Evolutionary conservation across 176 grass and related monocot species (phyloP).

Genomic region (Rhynchospora breviuscula): DNA sequence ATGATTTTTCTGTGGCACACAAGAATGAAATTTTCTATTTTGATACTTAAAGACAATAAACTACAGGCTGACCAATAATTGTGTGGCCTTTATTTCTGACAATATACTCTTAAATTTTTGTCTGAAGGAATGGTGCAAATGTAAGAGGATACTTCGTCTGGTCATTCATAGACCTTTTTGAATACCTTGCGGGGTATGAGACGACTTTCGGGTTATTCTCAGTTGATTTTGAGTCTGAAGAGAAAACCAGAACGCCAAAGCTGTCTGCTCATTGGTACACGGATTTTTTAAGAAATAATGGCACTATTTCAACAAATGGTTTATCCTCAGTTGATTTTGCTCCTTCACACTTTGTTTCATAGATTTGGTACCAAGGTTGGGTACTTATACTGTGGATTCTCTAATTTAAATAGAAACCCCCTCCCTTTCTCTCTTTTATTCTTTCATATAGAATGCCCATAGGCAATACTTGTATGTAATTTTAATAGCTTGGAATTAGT

Average conservation of each 20-base stretch:
- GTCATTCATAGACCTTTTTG: constrained; percentile 53
- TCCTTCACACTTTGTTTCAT: neutral
- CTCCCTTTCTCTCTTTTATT: too few relatives aligned
- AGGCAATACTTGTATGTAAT: too few relatives aligned
- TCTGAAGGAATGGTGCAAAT: constrained; percentile 41
- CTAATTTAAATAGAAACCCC: neutral
- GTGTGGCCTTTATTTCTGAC: neutral
- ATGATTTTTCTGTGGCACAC: neutral
- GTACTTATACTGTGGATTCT: neutral
- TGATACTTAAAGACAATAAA: neutral
- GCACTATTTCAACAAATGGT: neutral
- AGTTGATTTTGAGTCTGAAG: constrained; percentile 34
- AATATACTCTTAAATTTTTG: neutral
- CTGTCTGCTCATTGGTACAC: constrained; percentile 54
- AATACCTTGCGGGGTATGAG: constrained; percentile 36
- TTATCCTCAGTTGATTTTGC: neutral
- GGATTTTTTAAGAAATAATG: constrained; percentile 40
- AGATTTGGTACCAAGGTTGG: neutral
- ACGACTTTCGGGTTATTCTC: constrained; percentile 29
- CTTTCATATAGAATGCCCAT: too few relatives aligned
- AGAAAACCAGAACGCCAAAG: constrained; percentile 28
- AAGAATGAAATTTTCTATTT: neutral
- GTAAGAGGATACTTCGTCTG: constrained; percentile 53
- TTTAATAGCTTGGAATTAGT: too few relatives aligned
- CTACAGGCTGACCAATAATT: neutral